Base-by-base conservation (phyloP, 306 rosid species). In the Fragaria nilgerrensis region DNA sequence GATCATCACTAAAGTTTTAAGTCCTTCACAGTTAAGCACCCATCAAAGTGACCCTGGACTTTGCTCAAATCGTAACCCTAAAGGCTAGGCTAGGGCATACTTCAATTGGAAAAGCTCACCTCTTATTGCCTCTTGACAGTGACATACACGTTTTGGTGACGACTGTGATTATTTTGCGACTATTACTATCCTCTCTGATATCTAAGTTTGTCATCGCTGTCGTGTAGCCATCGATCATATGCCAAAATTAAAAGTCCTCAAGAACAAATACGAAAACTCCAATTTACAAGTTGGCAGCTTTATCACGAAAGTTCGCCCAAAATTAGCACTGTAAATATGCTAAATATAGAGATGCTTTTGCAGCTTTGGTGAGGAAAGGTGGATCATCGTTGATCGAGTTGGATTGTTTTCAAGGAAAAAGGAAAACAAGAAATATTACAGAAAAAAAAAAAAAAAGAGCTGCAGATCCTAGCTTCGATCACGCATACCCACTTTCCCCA, bases 401-500 rank as follows among this genome's bases (percentile, higher is more conserved):
- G 63, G 39, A 2, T 76, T 64, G 50, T 27, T 9, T 73, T 68
- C 53, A 71, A 10, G 36, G 7, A 8, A 63, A 32, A 27, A 34
- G 9, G 32, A 45, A 12, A 19, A 1, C 3, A 72, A 34, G 25
- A 59, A 23, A 41, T 7, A 41, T 41, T 41, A 27, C 25, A 25
- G 9, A 16, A 37, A 37, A 5, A 37, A 37, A 1, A 37, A 37
- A 5, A 37, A 5, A 4, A n/a, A n/a, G n/a, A n/a, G n/a, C n/a
- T n/a, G n/a, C n/a, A n/a, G n/a, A n/a, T n/a, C n/a, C n/a, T n/a
- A 32, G 34, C 34, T 32, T 32, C 34, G 34, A 14, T 81, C 86
- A 73, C 53, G 85, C 83, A 47, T 32, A 68, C 59, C 71, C 52
- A 34, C 78, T 77, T 55, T 72, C 79, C 85, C 83, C 63, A 78